Evolutionary conservation across 2,329 filamentous ascomycete genomes (phyloP).

Genomic region (Bipolaris oryzae): DNA sequence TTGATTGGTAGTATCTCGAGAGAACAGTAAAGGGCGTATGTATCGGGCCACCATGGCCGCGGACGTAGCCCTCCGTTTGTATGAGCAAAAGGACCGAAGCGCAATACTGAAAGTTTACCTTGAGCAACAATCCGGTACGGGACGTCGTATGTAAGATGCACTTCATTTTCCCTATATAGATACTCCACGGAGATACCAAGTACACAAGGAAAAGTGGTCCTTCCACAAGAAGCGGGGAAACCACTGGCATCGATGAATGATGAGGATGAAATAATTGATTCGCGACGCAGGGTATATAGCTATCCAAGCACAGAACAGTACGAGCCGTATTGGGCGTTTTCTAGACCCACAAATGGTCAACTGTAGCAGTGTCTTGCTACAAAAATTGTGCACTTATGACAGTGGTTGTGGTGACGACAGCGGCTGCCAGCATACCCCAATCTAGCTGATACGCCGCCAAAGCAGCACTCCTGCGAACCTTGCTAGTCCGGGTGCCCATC

Average conservation of each 20-base stretch:
- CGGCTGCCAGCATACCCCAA: slow-evolving; percentile 16
- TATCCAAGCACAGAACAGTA: slow-evolving; percentile 7
- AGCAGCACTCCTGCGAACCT: slow-evolving; percentile 28
- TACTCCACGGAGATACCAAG: not conserved
- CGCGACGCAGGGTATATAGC: slow-evolving; percentile 18
- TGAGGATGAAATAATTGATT: not conserved
- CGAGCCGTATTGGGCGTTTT: not conserved
- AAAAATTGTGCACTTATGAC: not conserved
- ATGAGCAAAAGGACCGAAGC: not conserved
- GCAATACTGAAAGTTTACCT: not conserved
- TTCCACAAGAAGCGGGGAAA: not conserved
- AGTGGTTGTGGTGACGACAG: slow-evolving; percentile 7
- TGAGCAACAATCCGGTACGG: not conserved
- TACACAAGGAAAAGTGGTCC: not conserved
- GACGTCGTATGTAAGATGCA: not conserved
- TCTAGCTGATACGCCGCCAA: slow-evolving; percentile 1
- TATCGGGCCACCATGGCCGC: not conserved
- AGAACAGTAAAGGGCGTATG: not conserved
- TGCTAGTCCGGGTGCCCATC: slow-evolving; percentile 21
- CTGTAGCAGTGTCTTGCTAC: not conserved
- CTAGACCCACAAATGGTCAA: not conserved
- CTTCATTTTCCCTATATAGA: not conserved
- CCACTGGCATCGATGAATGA: not conserved
- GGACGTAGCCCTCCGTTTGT: not conserved
- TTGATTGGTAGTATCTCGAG: not conserved